Percentiles rank a stretch among this genome's conserved stretches.
Evolutionary conservation across 1,284 basidiomycete genomes (phyloP).

Genomic region (Leccinum subrobustum): DNA sequence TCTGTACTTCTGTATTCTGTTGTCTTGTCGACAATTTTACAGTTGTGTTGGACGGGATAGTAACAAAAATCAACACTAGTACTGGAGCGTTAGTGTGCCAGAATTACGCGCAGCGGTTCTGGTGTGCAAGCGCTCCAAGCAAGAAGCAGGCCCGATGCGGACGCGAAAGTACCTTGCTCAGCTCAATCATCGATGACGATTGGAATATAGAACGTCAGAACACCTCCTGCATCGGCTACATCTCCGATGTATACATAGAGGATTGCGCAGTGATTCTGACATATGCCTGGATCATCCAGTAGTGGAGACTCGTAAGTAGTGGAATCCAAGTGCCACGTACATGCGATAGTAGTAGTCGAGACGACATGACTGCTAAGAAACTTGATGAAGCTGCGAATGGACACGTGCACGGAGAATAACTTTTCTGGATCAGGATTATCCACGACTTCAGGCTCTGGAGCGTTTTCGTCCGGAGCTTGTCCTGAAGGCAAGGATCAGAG

Average conservation of each 20-base stretch:
- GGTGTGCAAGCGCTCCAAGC: too few species aligned
- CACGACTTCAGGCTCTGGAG: slow-evolving; percentile 33
- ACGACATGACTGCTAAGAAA: slow-evolving; percentile 83
- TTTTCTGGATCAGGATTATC: slow-evolving; percentile 49
- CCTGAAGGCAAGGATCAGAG: slow-evolving; percentile 14
- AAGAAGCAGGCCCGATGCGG: not conserved
- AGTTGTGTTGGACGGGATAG: not conserved
- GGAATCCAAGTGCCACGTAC: slow-evolving; percentile 42
- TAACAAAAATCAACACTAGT: not conserved
- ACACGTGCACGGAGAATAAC: slow-evolving; percentile 67
- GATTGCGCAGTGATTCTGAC: slow-evolving; percentile 83
- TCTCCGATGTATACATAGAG: slow-evolving; percentile 91
- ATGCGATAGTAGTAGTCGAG: slow-evolving; percentile 85
- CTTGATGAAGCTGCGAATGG: slow-evolving; percentile 76
- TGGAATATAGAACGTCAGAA: slow-evolving; percentile 88
- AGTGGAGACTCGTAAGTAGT: not conserved
- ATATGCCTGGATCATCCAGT: slow-evolving; percentile 58
- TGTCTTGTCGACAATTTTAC: not conserved
- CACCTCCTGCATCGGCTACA: slow-evolving; percentile 77
- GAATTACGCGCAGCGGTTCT: too few species aligned
- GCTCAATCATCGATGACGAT: slow-evolving; percentile 46
- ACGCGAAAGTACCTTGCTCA: slow-evolving; percentile 5
- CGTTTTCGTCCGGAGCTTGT: slow-evolving; percentile 35
- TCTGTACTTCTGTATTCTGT: slow-evolving; percentile 7
- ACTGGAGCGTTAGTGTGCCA: too few species aligned